Evolutionary conservation across 768 basidiomycete species (phyloP).

Genomic region (Gyrodon lividus): DNA sequence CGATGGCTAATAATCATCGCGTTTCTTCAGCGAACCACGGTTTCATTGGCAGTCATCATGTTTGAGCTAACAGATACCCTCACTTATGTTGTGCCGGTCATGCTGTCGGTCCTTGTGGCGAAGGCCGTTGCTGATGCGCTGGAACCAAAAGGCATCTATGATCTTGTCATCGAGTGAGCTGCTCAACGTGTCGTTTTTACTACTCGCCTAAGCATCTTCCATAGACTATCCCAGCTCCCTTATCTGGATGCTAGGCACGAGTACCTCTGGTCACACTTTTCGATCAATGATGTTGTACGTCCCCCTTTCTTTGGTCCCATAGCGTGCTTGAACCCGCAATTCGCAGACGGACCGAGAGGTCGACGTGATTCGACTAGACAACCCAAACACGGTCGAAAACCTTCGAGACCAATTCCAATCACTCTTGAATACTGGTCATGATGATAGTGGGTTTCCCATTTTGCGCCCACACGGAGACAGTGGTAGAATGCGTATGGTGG

Average conservation of each 20-base stretch:
- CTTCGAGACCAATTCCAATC: slow-evolving; percentile 68
- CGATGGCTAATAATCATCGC: slow-evolving; percentile 7
- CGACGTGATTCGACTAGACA: slow-evolving; percentile 70
- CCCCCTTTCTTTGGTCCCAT: background rate
- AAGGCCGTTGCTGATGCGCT: slow-evolving; percentile 35
- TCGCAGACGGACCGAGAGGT: slow-evolving; percentile 63
- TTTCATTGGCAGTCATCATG: slow-evolving; percentile 94
- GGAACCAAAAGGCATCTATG: slow-evolving; percentile 89
- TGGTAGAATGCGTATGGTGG: slow-evolving; percentile 66
- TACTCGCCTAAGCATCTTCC: background rate
- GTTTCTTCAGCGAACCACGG: slow-evolving; percentile 67
- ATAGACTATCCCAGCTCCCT: slow-evolving; percentile 77
- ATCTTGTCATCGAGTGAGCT: slow-evolving; percentile 82
- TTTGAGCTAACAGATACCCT: slow-evolving; percentile 93
- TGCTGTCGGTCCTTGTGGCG: slow-evolving; percentile 78
- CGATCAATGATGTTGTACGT: slow-evolving; percentile 78
- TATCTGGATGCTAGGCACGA: slow-evolving; percentile 91
- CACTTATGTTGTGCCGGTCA: slow-evolving; percentile 88
- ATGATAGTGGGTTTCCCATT: slow-evolving; percentile 87
- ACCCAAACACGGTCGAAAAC: slow-evolving; percentile 71
- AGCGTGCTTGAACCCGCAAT: background rate
- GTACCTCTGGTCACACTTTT: slow-evolving; percentile 79
- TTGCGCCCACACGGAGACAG: slow-evolving; percentile 48
- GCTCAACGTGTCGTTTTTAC: background rate
- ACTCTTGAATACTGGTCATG: slow-evolving; percentile 57